Percentiles rank a stretch among this genome's conserved stretches.
These are phyloP conservation scores for Xenoacremonium recifei DNA, from an alignment of 2,329 filamentous ascomycete genomes.

Conservation along the genomic window DNA sequence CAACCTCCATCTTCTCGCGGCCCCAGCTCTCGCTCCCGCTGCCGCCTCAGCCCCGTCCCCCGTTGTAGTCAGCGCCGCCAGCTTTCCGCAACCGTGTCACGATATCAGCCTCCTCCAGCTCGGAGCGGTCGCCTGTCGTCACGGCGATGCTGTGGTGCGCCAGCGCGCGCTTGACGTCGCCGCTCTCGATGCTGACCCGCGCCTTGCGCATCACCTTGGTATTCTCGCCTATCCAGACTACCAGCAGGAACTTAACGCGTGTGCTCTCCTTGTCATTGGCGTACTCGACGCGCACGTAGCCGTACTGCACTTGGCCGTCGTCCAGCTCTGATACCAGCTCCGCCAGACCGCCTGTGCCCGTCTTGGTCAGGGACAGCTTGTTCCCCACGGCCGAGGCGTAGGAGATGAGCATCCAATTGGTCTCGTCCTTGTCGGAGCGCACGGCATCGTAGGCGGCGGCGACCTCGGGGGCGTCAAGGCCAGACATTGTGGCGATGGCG, in stretches of 20 bases:
- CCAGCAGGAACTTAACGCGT: constrained; percentile 65
- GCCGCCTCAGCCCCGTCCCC: constrained; percentile 50
- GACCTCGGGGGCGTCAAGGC: constrained; percentile 57
- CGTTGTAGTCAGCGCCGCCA: constrained; percentile 71
- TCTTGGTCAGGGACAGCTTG: constrained; percentile 53
- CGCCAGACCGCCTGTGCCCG: constrained; percentile 58
- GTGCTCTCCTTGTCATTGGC: constrained; percentile 70
- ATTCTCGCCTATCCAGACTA: constrained; percentile 66
- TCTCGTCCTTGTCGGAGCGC: constrained; percentile 62
- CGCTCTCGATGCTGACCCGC: constrained; percentile 65
- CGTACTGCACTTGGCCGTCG: constrained; percentile 62
- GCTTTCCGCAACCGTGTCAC: constrained; percentile 61
- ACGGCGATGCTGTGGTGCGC: constrained; percentile 65
- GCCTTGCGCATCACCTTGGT: constrained; percentile 70
- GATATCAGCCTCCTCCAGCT: constrained; percentile 61
- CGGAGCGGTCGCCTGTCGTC: constrained; percentile 57
- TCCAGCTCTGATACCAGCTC: constrained; percentile 59
- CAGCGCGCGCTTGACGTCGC: constrained; percentile 62
- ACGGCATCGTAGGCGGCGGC: constrained; percentile 64
- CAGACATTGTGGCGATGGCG: constrained; percentile 45
- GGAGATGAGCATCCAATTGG: constrained; percentile 67
- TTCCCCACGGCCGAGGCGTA: constrained; percentile 56
- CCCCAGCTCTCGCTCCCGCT: no score
- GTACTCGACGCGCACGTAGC: constrained; percentile 65
- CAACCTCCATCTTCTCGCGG: not conserved